phyloP scores from a whole-genome alignment of 371 early-diverging fungal genomes.

The Mortierella sp. region DNA sequence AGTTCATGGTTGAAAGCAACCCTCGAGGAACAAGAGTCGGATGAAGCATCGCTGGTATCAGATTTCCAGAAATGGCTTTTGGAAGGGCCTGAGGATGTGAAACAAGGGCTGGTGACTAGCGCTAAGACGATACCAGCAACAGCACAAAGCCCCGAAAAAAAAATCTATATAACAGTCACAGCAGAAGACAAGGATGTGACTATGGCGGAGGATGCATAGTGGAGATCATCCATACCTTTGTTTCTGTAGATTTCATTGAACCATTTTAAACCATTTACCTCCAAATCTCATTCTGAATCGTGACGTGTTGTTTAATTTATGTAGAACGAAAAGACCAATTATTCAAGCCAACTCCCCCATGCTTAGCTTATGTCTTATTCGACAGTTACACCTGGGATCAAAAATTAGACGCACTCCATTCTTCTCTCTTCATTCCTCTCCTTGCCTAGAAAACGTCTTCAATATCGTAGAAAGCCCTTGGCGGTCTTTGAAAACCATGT shows the following conservation, averaged over 20 bases:
- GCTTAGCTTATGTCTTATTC: constrained; percentile 25
- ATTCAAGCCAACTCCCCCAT: neutral
- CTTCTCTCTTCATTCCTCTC: neutral
- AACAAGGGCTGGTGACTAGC: constrained; percentile 22
- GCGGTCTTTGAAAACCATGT: constrained; percentile 13
- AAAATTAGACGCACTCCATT: neutral
- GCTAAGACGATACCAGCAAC: constrained; percentile 21
- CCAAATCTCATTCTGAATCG: neutral
- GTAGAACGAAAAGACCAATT: constrained; percentile 1
- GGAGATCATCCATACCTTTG: neutral
- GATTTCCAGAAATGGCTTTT: constrained; percentile 48
- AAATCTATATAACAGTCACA: constrained; percentile 29
- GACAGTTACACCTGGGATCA: neutral
- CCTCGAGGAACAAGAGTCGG: constrained; percentile 33
- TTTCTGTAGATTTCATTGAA: neutral
- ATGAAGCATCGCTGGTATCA: constrained; percentile 17
- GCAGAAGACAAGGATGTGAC: constrained; percentile 45
- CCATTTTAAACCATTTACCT: constrained; percentile 22
- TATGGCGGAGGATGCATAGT: constrained; percentile 39
- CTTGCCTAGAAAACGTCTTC: neutral
- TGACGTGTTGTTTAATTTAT: neutral
- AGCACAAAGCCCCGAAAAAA: constrained; percentile 28
- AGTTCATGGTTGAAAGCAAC: constrained; percentile 43
- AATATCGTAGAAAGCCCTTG: neutral
- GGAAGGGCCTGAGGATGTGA: constrained; percentile 48